These are phyloP conservation scores for Rutidosis leptorrhynchoides DNA, from an alignment of 129 eudicot genomes.

Conservation along the genomic window DNA sequence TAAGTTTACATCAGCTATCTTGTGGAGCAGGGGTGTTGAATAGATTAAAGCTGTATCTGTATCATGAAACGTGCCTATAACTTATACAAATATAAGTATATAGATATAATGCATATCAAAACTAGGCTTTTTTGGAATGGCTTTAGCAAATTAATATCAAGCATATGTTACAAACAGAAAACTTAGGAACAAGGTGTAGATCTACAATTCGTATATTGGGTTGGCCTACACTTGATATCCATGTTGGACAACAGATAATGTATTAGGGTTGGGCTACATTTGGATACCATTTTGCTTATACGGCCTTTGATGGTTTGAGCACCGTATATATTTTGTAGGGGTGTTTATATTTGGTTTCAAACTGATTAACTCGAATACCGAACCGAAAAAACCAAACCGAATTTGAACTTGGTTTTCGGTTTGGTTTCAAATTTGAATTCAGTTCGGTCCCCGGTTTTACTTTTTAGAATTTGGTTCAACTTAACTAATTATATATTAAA, in stretches of 20 bases:
- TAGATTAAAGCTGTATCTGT: background rate
- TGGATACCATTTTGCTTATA: background rate
- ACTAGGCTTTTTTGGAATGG: background rate
- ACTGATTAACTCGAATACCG: too few relatives aligned
- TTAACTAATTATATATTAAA: too few relatives aligned
- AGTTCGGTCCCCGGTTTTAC: too few relatives aligned
- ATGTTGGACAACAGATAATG: background rate
- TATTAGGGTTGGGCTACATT: too few relatives aligned
- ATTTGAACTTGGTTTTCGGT: too few relatives aligned
- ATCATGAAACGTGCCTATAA: background rate
- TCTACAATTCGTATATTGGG: background rate
- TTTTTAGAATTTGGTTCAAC: too few relatives aligned
- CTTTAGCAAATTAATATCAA: background rate
- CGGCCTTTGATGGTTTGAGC: background rate
- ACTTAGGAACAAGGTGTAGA: background rate
- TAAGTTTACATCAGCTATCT: background rate
- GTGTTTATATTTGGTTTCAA: too few relatives aligned
- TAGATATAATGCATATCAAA: background rate
- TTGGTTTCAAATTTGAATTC: too few relatives aligned
- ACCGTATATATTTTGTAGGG: background rate
- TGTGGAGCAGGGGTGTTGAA: background rate
- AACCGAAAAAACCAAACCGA: too few relatives aligned
- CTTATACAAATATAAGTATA: background rate
- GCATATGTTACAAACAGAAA: background rate
- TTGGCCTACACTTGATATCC: constrained; percentile 5